Evolutionary conservation across 495 filamentous ascomycete species (phyloP), one percentile per base, ranked within the genome.

Genomic region (Aspergillus indologenus): DNA sequence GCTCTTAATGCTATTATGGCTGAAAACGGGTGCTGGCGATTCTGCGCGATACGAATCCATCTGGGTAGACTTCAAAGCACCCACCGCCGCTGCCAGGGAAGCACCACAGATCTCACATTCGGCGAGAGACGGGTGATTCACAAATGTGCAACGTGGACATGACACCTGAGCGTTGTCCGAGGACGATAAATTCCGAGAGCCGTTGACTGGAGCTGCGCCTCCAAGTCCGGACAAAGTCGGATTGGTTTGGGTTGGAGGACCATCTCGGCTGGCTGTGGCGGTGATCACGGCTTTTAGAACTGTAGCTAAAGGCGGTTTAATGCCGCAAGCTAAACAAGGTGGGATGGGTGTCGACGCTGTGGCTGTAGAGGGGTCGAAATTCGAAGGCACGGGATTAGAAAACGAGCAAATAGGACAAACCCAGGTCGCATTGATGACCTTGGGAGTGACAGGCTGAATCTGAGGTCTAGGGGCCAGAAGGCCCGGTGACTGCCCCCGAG

Each of bases 331-430:
- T 31, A 96, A 75, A 72, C 94, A 99, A 58, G 95, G 89, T 11
- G 91, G 87, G 23, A 98, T 72, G 42, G 90, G 84, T 1, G 86
- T 91, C 53, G 89, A 81, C 11, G 84, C 81, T 52, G 82, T 93
- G 11, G 89, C 89, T 3, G 87, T 87, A 1, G 85, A 78, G 0
- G 90, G 86, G 58, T 96, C 92, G 66, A 98, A 98, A 68, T 96
- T 96, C 17, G 89, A 89, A 0, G 94, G 92, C 2, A 98, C 83
- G 0, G 90, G 88, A 66, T 99, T 99, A n/a, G 94, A 95, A 68
- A 96, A 93, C 46, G 90, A 91, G 75, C 94, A 98, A 68, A 98
- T 98, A 2, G 90, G 88, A 76, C 95, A 98, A 47, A 98, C 86
- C 94, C 94, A 98, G n/a, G 92, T 96, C 4, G 89, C 92, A 65